Conservation (phyloP, 2,329 filamentous ascomycete genomes). For the Colletotrichum lini region DNA sequence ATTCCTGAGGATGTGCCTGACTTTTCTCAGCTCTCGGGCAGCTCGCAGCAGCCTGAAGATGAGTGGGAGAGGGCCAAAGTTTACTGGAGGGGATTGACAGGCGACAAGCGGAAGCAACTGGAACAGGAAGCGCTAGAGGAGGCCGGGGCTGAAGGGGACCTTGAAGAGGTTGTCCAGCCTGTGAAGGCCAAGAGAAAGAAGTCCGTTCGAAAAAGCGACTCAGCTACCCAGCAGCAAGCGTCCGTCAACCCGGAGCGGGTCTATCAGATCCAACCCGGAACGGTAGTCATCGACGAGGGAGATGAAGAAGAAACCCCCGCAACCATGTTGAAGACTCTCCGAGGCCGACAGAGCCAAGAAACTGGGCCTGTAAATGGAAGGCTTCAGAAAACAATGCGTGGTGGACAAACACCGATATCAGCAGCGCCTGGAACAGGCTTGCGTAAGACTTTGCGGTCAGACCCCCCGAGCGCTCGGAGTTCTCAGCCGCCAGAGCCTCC, state of each 20-base stretch:
- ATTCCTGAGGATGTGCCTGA: not conserved
- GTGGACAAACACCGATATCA: constrained; percentile 46
- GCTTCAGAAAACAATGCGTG: constrained; percentile 65
- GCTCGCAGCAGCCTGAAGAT: constrained; percentile 46
- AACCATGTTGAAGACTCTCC: constrained; percentile 26
- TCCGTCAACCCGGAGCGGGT: constrained; percentile 46
- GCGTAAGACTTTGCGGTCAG: constrained; percentile 47
- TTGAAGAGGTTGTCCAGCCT: constrained; percentile 52
- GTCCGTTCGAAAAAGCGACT: constrained; percentile 45
- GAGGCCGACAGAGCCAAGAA: constrained; percentile 27
- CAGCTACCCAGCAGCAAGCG: constrained; percentile 33
- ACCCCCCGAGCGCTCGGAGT: not conserved
- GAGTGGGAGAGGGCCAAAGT: constrained; percentile 79
- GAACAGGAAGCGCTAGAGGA: constrained; percentile 71
- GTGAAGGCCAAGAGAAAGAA: constrained; percentile 53
- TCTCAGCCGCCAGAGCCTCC: not conserved
- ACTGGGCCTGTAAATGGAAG: constrained; percentile 43
- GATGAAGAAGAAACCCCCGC: constrained; percentile 11
- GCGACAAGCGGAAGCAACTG: constrained; percentile 73
- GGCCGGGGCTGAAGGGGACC: constrained; percentile 63
- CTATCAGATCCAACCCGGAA: constrained; percentile 58
- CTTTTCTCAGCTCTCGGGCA: not conserved
- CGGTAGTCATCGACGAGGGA: constrained; percentile 42
- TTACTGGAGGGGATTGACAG: constrained; percentile 78
- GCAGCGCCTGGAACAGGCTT: constrained; percentile 42